Evolutionary conservation across 225 moss, liverwort and hornwort species (phyloP), one percentile per base, ranked within the genome.

Genomic region (Anthoceros angustus): DNA sequence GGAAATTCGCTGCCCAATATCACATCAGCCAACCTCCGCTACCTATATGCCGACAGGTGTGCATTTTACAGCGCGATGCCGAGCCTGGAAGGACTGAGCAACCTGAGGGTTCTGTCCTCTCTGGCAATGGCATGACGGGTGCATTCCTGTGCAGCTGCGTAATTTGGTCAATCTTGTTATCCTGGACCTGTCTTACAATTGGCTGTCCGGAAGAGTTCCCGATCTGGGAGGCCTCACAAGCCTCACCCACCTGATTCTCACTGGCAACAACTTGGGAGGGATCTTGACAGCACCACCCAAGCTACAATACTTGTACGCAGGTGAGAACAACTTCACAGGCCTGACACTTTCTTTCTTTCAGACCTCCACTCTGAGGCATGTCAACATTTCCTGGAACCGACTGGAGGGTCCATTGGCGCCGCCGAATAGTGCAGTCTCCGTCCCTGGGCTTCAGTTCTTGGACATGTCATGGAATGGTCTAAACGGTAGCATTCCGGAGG

Each of bases 101-200:
- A 25, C 42, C 72, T 67, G 10, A 73, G 75, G 23, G 75, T 71
- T 5, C 73, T 81, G 16, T 78, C 61, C 68, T 81, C 42, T 75
- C 75, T 72, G 41, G 46, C 25, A 81, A 81, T 45, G 39, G 21
- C 24, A 39, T 81, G 43, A 68, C 39, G 21, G 81, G 81, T 12
- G 49, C 49, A 12, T 78, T 81, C 81, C 81, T 18, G n/a, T 42
- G 15, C 66, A 73, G 68, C 74, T 82, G 6, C 78, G 70, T 26
- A 60, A 72, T 42, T 65, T 82, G 11, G 63, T 67, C 50, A 76
- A 72, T 42, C 49, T 82, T 23, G 50, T 68, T 5, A 42, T 32
- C 14, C 74, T 82, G 3, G 82, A 82, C 43, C 71, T 82, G n/a
- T 78, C 82, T 25, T 65, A 82, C 66, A 82, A 82, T 48, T 32